Conservation (phyloP, 495 filamentous ascomycete species). For the Endocarpon pusillum region DNA sequence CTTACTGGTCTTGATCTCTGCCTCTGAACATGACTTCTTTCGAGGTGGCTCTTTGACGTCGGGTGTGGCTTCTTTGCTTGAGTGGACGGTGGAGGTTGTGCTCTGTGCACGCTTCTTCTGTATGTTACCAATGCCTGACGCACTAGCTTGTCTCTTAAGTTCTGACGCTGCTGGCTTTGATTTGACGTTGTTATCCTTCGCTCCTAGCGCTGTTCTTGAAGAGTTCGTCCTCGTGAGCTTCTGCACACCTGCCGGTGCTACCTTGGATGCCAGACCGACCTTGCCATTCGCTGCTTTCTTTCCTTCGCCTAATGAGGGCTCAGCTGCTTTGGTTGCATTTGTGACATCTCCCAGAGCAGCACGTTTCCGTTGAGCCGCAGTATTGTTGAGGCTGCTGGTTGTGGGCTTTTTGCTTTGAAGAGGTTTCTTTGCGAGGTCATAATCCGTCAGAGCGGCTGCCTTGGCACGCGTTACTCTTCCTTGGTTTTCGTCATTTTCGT, state of each 20-base stretch:
- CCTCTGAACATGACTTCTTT: constrained; percentile 27
- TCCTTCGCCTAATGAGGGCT: constrained; percentile 37
- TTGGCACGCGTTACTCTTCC: constrained; percentile 84
- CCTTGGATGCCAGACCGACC: constrained; percentile 56
- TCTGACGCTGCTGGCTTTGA: constrained; percentile 41
- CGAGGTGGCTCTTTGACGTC: constrained; percentile 38
- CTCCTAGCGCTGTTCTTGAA: constrained; percentile 39
- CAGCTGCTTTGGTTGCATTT: constrained; percentile 67
- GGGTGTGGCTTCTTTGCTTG: constrained; percentile 43
- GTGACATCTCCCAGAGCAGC: constrained; percentile 82
- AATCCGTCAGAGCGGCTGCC: constrained; percentile 50
- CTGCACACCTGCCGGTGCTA: constrained; percentile 53
- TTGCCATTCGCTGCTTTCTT: constrained; percentile 53
- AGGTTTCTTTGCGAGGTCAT: constrained; percentile 46
- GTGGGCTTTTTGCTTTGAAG: constrained; percentile 58
- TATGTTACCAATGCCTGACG: constrained; percentile 42
- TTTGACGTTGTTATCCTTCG: constrained; percentile 45
- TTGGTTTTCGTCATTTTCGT: constrained; percentile 89
- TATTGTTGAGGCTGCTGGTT: constrained; percentile 29
- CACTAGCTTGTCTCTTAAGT: constrained; percentile 52
- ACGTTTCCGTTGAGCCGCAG: constrained; percentile 42
- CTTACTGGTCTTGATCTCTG: constrained; percentile 31
- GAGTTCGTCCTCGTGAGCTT: constrained; percentile 54
- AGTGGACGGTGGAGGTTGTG: constrained; percentile 30
- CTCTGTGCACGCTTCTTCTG: constrained; percentile 45